A percentile compares a stretch with the other conserved stretches of the same genome.
Evolutionary conservation across 805 yeast species (phyloP).

Genomic region (Zygoascus biomembranicola): DNA sequence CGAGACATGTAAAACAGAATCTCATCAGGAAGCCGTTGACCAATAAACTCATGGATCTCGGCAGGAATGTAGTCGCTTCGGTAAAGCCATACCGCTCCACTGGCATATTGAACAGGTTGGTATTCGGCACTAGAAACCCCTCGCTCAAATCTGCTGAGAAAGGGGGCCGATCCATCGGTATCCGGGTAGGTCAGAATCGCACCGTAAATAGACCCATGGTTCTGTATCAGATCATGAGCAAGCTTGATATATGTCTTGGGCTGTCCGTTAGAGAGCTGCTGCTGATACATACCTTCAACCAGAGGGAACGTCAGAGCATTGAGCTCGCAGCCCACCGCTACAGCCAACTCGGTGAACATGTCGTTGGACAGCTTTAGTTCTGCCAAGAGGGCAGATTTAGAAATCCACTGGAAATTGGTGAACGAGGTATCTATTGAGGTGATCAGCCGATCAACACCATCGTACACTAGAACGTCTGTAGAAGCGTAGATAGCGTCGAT

Average conservation of each 20-base stretch:
- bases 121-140: constrained; percentile 62
- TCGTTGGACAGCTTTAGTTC: constrained; percentile 54
- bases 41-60: constrained; percentile 73
- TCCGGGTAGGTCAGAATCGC: constrained; percentile 22
- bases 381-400: constrained; percentile 45
- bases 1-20: constrained; percentile 70
- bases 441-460: constrained; percentile 58
- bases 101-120: constrained; percentile 62
- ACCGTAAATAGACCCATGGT: constrained; percentile 24
- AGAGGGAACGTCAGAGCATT: constrained; percentile 58
- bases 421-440: constrained; percentile 46
- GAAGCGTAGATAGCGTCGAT: constrained; percentile 81
- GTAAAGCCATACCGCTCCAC: constrained; percentile 62
- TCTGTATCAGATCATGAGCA: constrained; percentile 23
- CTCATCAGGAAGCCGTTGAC: constrained; percentile 82
- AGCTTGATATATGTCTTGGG: constrained; percentile 17
- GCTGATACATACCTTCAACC: constrained; percentile 23
- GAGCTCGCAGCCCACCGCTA: constrained; percentile 70
- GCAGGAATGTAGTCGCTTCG: constrained; percentile 54
- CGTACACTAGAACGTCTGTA: constrained; percentile 61
- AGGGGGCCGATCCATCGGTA: constrained; percentile 16
- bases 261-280: constrained; percentile 13
- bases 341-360: constrained; percentile 66
- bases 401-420: constrained; percentile 60
- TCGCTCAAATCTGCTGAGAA: constrained; percentile 46